phyloP scores from a whole-genome alignment of 2,329 filamentous ascomycete genomes.

The Pseudogymnoascus verrucosus region DNA sequence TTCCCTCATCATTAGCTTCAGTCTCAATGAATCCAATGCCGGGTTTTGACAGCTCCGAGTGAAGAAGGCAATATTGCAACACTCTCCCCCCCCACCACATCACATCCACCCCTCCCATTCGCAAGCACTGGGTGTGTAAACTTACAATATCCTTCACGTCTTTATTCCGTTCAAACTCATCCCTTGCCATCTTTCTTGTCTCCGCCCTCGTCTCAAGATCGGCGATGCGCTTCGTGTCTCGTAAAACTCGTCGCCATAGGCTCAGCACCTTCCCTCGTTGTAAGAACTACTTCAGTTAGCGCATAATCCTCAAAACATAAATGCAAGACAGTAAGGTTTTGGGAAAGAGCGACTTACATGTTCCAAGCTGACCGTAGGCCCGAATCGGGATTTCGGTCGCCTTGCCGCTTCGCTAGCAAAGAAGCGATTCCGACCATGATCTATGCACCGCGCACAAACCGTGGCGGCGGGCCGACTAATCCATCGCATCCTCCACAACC shows the following conservation, averaged over 20 bases:
- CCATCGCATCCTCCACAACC: conserved; percentile 3
- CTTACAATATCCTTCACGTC: conserved; percentile 48
- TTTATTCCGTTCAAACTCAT: conserved; percentile 54
- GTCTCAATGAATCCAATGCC: neutral
- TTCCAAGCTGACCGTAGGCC: conserved; percentile 46
- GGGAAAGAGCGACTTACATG: conserved; percentile 38
- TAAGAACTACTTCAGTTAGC: conserved; percentile 41
- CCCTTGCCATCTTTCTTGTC: conserved; percentile 47
- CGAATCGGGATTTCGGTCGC: conserved; percentile 28
- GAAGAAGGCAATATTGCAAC: neutral
- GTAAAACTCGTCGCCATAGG: conserved; percentile 51
- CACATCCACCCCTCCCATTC: neutral
- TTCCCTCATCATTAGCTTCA: neutral
- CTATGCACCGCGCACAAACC: neutral
- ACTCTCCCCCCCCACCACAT: neutral
- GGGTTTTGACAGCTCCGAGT: neutral
- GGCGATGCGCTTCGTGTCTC: conserved; percentile 43
- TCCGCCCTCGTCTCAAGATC: conserved; percentile 47
- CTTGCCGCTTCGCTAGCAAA: neutral
- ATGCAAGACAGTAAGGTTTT: too few species aligned
- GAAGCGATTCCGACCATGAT: neutral
- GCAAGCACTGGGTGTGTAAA: conserved; percentile 11
- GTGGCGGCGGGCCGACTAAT: neutral
- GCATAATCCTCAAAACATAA: neutral
- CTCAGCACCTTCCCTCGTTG: conserved; percentile 47